phyloP scores from a whole-genome alignment of 2,329 filamentous ascomycete genomes.

The Talaromyces sp. region DNA sequence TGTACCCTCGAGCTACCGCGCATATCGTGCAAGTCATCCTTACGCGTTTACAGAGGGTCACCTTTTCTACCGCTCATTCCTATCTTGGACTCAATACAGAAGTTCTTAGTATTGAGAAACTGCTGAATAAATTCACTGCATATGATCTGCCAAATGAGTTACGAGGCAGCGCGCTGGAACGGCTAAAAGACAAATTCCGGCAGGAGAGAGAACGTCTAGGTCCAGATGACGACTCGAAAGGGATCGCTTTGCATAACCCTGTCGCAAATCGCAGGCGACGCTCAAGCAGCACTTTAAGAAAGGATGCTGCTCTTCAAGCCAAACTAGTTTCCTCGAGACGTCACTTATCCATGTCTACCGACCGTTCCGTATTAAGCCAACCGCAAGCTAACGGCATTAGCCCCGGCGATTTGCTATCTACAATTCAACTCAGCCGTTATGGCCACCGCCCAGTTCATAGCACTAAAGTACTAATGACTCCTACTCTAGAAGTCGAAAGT shows the following conservation, averaged over 20 bases:
- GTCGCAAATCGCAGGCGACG: constrained; percentile 61
- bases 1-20: constrained; percentile 92
- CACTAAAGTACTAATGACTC: constrained; percentile 18
- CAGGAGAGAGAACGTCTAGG: constrained; percentile 78
- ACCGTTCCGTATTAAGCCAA: constrained; percentile 9
- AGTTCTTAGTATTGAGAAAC: constrained; percentile 84
- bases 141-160: constrained; percentile 90
- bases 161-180: constrained; percentile 73
- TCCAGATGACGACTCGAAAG: constrained; percentile 78
- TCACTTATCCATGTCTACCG: constrained; percentile 15
- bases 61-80: constrained; percentile 86
- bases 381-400: constrained; percentile 47
- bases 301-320: constrained; percentile 72
- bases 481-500: constrained; percentile 17
- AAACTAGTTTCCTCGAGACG: constrained; percentile 46
- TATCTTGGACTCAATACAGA: constrained; percentile 91
- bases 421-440: constrained; percentile 65
- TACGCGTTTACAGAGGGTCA: constrained; percentile 89
- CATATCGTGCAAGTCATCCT: constrained; percentile 98
- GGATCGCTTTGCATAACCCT: constrained; percentile 89
- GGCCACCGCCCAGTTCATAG: constrained; percentile 46
- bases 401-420: constrained; percentile 75
- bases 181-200: constrained; percentile 89
- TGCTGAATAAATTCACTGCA: constrained; percentile 88
- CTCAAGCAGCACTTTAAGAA: constrained; percentile 70